These are phyloP conservation scores for Hypseocharis bilobata DNA, from an alignment of 441 rosid genomes.

Conservation along the genomic window DNA sequence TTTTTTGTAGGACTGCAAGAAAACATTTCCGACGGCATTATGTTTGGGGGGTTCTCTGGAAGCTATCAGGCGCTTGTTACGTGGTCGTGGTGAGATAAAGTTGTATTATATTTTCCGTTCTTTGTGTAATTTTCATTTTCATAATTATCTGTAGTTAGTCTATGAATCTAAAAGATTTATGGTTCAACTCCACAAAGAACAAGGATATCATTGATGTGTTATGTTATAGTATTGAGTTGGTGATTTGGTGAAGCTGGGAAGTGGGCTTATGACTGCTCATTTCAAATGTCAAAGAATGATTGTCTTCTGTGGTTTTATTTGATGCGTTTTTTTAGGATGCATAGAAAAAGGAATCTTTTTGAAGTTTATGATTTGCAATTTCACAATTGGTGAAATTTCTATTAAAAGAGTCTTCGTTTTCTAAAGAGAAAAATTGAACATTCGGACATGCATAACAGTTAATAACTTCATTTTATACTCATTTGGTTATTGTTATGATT, in stretches of 20 bases:
- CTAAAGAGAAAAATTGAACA: background rate
- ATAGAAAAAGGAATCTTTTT: background rate
- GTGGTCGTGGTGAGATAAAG: slow-evolving; percentile 59
- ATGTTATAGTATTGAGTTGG: background rate
- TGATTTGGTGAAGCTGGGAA: background rate
- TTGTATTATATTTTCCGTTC: background rate
- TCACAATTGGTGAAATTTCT: background rate
- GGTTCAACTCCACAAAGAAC: background rate
- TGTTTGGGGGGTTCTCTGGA: slow-evolving; percentile 78
- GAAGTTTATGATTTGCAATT: background rate
- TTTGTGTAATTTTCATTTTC: background rate
- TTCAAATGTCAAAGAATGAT: background rate
- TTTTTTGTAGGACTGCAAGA: slow-evolving; percentile 68
- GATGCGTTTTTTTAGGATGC: background rate
- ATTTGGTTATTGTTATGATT: background rate
- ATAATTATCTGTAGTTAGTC: background rate
- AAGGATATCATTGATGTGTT: background rate
- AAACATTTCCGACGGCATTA: slow-evolving; percentile 66
- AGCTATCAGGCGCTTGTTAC: slow-evolving; percentile 47
- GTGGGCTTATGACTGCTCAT: background rate
- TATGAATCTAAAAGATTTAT: background rate
- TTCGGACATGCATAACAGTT: background rate
- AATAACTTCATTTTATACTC: background rate
- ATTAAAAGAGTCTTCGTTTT: background rate
- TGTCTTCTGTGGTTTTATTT: background rate